Evolutionary conservation across 2,329 filamentous ascomycete species (phyloP), one percentile per base, ranked within the genome.

Genomic region (Hypocrella siamensis): DNA sequence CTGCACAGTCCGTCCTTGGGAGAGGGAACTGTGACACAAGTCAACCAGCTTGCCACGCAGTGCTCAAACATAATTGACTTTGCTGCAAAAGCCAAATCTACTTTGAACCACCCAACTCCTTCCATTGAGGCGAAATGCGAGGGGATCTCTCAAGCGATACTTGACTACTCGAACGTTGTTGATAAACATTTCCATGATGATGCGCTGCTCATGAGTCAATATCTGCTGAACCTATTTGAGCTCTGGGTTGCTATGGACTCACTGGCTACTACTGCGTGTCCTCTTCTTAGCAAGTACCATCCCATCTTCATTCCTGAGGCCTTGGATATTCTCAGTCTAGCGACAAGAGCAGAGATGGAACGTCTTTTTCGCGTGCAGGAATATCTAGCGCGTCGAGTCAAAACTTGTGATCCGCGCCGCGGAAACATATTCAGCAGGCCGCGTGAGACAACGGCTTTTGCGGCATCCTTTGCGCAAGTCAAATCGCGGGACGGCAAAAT

Each of bases 161-260:
- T 38, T 8, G 22, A 34, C 12, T 12, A 16, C 9, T 17, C 36
- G 19, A 11, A 14, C 1, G 19, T 7, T 5, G 15, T 35, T 2
- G 31, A 26, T 4, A 10, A n/a, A 6, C 9, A 6, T 5, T 31
- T 16, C 8, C 8, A 16, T 11, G 17, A 25, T 26, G 15, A 26
- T 12, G 16, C 21, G 15, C 6, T 7, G n/a, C 17, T n/a, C 9
- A 32, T 36, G 16, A 41, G 38, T 16, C 15, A 22, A 4, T 38
- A 37, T 12, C n/a, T 38, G 5, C 37, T 42, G 12, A 32, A 30
- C 6, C 14, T 41, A 6, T 37, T 42, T 14, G 36, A 37, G 6
- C 31, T 42, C 2, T 42, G 37, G 36, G 28, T 37, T 25, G 25
- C 29, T 4, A 37, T 42, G 40, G 40, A 42, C 18, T 26, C 30